phyloP scores from a whole-genome alignment of 352 stramenopile genomes.

The Phytopythium chamaehyphon region DNA sequence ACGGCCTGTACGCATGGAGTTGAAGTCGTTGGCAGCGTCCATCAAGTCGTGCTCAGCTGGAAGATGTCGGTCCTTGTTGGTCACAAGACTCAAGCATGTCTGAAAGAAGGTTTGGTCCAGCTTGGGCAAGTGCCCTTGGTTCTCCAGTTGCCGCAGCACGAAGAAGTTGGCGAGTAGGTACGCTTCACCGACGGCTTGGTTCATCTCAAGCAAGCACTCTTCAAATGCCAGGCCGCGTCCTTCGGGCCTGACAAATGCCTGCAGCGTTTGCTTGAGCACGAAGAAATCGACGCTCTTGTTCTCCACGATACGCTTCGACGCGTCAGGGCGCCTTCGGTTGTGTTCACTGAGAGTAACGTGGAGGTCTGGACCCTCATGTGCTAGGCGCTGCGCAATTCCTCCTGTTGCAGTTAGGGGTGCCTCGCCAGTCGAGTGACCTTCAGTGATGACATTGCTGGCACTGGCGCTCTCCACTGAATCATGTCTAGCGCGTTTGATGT shows the following conservation, averaged over 20 bases:
- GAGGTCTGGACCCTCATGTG: too few species aligned
- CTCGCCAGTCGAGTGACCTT: too few species aligned
- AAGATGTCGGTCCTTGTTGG: neutral
- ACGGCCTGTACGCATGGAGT: neutral
- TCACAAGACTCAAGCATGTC: neutral
- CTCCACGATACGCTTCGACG: neutral
- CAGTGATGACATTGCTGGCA: too few species aligned
- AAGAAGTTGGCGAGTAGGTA: neutral
- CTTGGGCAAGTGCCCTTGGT: neutral
- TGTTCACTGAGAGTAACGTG: too few species aligned
- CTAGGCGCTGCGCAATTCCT: too few species aligned
- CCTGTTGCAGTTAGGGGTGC: too few species aligned
- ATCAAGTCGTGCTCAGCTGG: neutral
- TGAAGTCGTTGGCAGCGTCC: neutral
- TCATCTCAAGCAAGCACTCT: neutral
- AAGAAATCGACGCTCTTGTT: slow-evolving; percentile 1
- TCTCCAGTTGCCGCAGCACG: neutral
- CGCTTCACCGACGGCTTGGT: neutral
- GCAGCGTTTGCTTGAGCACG: neutral
- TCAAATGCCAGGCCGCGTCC: neutral
- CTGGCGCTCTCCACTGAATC: too few species aligned
- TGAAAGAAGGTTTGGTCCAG: neutral
- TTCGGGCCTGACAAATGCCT: neutral
- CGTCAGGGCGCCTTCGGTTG: neutral
- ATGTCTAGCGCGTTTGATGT: too few species aligned